Evolutionary conservation across 371 early-diverging fungal species (phyloP).

Genomic region (Mucor circinelloides): DNA sequence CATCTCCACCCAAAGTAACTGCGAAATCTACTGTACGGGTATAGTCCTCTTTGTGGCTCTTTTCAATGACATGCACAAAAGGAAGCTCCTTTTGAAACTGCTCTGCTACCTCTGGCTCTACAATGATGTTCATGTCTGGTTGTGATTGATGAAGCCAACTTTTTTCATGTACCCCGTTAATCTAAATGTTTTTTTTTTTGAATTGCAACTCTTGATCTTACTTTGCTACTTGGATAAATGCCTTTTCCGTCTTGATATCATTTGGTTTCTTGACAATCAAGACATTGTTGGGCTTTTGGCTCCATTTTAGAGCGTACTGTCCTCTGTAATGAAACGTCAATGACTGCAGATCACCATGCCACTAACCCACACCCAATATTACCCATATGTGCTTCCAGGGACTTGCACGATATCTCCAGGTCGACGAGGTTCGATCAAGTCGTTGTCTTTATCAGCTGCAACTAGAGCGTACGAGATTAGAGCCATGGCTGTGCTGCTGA

Average conservation of each 20-base stretch:
- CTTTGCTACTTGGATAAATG: conserved; percentile 67
- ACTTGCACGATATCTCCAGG: conserved; percentile 54
- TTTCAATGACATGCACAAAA: conserved; percentile 59
- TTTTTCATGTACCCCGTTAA: neutral
- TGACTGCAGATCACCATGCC: neutral
- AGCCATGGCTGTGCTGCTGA: neutral
- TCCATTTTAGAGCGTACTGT: conserved; percentile 65
- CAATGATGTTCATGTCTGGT: conserved; percentile 67
- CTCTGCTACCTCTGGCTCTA: conserved; percentile 66
- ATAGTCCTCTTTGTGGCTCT: conserved; percentile 57
- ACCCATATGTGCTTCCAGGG: conserved; percentile 67
- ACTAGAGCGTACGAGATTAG: neutral
- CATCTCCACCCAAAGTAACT: conserved; percentile 95
- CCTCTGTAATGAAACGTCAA: conserved; percentile 35
- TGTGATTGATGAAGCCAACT: conserved; percentile 68
- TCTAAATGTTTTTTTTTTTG: neutral
- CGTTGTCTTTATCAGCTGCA: conserved; percentile 16
- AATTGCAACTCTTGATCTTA: conserved; percentile 22
- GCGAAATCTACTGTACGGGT: conserved; percentile 79
- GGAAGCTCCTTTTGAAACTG: conserved; percentile 55
- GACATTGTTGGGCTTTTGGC: conserved; percentile 67
- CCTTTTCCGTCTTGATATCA: conserved; percentile 66
- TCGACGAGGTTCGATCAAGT: conserved; percentile 24
- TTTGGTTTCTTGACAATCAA: conserved; percentile 81
- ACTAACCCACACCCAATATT: neutral